Base-by-base conservation (phyloP, 805 yeast species). In the Candida montana region DNA sequence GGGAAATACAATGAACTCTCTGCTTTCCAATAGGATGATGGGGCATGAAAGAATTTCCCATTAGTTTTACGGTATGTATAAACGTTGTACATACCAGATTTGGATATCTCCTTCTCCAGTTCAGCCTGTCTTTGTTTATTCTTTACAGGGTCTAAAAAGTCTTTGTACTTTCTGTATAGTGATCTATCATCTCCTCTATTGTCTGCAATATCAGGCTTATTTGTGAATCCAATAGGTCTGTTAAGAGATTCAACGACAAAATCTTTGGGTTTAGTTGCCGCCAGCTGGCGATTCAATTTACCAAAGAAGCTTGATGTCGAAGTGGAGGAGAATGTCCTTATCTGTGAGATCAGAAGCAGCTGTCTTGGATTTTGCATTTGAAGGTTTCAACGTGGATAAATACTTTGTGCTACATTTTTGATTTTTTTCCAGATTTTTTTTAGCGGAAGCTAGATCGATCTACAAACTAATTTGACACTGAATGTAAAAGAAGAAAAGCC, bases 1-100 rank as follows among this genome's bases (percentile, higher is more conserved):
- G 98, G 96, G 64, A 93, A 87, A 58, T 77, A 93, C 35, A 78
- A 64, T 0, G 97, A 71, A 54, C 75, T 82, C 7, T 84, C 90
- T 11, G 69, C 64, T 45, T 75, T 76, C 74, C 91, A 90, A 52
- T 75, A 82, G 2, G 89, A 76, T n/a, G 75, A 69, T 1, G 98
- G 98, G 0, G 96, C 76, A 15, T 73, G 67, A 66, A 89, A 93
- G 48, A 90, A 70, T 63, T 89, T 88, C 19, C 98, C 99, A 30
- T 79, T 75, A 3, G 91, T 85, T 51, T 81, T 82, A 37, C 81
- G 68, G 55, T 77, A 81, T 3, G 75, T 71, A 53, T 76, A 75
- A 55, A 81, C 69, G 45, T 81, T 83, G 48, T 77, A 74, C 71
- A 79, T 72, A n/a, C 84, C 81, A 21, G 86, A 79, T 49, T 74